A percentile compares a stretch with the other conserved stretches of the same genome.
These are phyloP conservation scores for Biscogniauxia marginata DNA, from an alignment of 2,329 filamentous ascomycete genomes.

Conservation along the genomic window DNA sequence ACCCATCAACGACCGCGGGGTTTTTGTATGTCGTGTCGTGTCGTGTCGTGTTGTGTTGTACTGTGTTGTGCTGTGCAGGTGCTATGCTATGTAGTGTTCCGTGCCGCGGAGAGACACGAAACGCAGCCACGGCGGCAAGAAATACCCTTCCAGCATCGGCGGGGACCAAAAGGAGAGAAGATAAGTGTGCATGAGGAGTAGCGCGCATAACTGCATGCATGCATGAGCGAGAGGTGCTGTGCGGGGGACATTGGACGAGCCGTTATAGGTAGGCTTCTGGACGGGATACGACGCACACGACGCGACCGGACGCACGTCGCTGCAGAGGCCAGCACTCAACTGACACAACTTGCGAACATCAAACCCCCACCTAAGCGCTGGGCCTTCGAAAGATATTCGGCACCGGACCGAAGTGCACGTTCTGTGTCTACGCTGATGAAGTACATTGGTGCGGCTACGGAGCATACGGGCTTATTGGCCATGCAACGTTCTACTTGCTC, in stretches of 20 bases:
- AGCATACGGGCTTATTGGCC: constrained; percentile 11
- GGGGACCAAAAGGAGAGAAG: neutral
- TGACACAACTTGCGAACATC: neutral
- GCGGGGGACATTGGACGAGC: neutral
- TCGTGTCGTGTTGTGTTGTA: neutral
- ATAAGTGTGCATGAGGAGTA: neutral
- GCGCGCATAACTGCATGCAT: neutral
- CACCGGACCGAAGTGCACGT: neutral
- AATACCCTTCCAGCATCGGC: neutral
- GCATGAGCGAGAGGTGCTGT: neutral
- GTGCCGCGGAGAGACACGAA: neutral
- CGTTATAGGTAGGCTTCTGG: neutral
- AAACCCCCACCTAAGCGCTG: neutral
- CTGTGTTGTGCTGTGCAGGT: neutral
- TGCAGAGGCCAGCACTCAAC: neutral
- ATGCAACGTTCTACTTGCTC: constrained; percentile 19
- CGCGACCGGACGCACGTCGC: neutral
- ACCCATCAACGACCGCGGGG: neutral
- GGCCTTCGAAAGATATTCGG: neutral
- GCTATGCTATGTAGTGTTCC: neutral
- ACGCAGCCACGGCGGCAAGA: neutral
- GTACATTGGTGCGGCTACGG: neutral
- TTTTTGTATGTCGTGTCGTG: neutral
- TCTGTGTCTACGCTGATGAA: neutral
- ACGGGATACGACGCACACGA: neutral